Conservation (phyloP, 148 eudicot genomes). For the Chenopodium suecicum region DNA sequence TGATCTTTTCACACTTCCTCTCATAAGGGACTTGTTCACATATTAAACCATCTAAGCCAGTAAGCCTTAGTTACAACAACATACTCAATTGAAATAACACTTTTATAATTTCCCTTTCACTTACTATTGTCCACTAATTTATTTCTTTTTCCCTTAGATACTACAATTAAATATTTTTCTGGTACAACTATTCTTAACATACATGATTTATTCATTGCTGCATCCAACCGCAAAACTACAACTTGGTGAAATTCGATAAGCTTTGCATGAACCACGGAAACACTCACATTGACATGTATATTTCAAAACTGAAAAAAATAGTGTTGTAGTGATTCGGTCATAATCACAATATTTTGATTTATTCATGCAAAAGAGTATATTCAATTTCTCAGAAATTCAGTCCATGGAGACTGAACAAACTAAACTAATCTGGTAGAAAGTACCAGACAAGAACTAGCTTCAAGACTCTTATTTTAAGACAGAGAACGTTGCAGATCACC, state of each 20-base stretch:
- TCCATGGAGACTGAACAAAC: too few species aligned
- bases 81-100: neutral
- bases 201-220: neutral
- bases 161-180: neutral
- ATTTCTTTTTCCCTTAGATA: neutral
- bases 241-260: neutral
- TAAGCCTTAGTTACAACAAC: neutral
- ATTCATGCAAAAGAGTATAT: too few species aligned
- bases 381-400: too few species aligned
- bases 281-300: neutral
- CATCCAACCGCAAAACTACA: neutral
- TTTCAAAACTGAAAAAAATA: too few species aligned
- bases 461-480: too few species aligned
- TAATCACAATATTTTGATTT: too few species aligned
- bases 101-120: neutral
- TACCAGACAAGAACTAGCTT: too few species aligned
- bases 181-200: neutral
- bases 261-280: neutral
- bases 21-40: neutral
- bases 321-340: too few species aligned
- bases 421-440: too few species aligned
- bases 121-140: neutral
- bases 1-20: neutral
- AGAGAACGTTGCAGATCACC: too few species aligned
- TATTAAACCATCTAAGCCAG: neutral